Evolutionary conservation across 495 filamentous ascomycete species (phyloP), one percentile per base, ranked within the genome.

Genomic region (Aspergillus mulundensis): DNA sequence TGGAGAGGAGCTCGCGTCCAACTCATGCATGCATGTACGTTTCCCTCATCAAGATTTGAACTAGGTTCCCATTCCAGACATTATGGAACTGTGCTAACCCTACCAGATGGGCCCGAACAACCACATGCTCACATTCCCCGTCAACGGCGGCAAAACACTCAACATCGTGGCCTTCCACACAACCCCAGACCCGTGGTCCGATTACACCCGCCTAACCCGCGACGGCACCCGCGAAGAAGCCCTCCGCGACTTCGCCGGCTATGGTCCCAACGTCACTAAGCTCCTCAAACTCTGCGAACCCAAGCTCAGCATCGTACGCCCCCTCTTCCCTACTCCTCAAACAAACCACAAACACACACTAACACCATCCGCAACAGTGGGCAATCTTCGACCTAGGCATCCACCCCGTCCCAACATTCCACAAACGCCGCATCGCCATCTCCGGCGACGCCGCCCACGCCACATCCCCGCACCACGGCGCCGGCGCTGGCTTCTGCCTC

Each of bases 401-500:
- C 10, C 46, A 76, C 24, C 81, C 80, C 1, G 65, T 71, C 6
- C 60, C 66, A 0, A 56, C 61, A 2, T 85, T 78, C 55, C 41
- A 59, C 47, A 60, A 63, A 11, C 74, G 71, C 6, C 61, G 67
- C 6, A 60, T 82, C 3, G 71, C 70, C 18, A 51, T 85, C 21
- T 71, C 77, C 5, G 81, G 81, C 0, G 81, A 84, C 41, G 75
- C 76, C 1, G 77, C 77, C 1, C 76, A 81, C 49, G 74, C 76
- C 1, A 61, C 71, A 5, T 64, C 69, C 0, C 77, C 77, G 8
- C 71, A 80, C 56, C 73, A 84, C 2, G 83, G 83, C 0, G 75
- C 81, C 1, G 83, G 82, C 0, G 83, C 77, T 0, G 81, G 82
- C 0, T 73, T 81, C 59, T 80, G 79, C 14, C 72, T 84, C 43